A percentile compares a stretch with the other conserved stretches of the same genome.
Evolutionary conservation across 2,329 filamentous ascomycete genomes (phyloP).

Genomic region (Cercospora brassicicola): DNA sequence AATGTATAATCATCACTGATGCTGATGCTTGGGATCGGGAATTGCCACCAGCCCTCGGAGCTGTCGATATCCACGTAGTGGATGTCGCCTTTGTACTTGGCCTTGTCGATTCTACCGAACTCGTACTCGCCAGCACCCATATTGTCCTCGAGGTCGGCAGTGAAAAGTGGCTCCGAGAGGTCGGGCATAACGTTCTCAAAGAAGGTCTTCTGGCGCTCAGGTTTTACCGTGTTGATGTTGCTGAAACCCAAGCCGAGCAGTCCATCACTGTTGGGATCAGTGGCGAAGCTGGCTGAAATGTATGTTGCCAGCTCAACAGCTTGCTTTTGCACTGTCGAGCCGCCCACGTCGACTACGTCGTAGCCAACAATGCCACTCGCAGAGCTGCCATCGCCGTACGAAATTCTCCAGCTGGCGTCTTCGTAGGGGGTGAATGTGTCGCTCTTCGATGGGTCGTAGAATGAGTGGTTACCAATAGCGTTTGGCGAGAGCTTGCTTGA

Average conservation of each 20-base stretch:
- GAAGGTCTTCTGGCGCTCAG: slow-evolving; percentile 63
- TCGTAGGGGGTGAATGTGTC: slow-evolving; percentile 51
- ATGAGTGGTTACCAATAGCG: slow-evolving; percentile 53
- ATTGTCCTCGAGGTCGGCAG: slow-evolving; percentile 63
- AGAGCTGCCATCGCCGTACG: slow-evolving; percentile 67
- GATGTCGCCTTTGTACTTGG: slow-evolving; percentile 64
- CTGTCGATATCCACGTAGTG: slow-evolving; percentile 63
- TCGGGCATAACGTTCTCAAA: slow-evolving; percentile 67
- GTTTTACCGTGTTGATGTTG: slow-evolving; percentile 61
- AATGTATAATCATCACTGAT: slow-evolving; percentile 46
- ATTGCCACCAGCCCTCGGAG: slow-evolving; percentile 68
- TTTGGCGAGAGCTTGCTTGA: slow-evolving; percentile 57
- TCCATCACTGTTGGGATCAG: slow-evolving; percentile 64
- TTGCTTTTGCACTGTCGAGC: slow-evolving; percentile 61
- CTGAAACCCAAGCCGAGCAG: slow-evolving; percentile 68
- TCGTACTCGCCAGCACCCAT: slow-evolving; percentile 63
- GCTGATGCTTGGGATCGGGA: slow-evolving; percentile 58
- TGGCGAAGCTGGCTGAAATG: slow-evolving; percentile 59
- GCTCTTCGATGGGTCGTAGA: slow-evolving; percentile 57
- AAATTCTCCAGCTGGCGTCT: slow-evolving; percentile 61
- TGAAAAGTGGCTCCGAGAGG: slow-evolving; percentile 68
- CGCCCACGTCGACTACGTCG: slow-evolving; percentile 68
- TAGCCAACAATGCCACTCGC: slow-evolving; percentile 65
- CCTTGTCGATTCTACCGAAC: slow-evolving; percentile 68
- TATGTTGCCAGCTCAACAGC: slow-evolving; percentile 65